Percentiles rank a stretch among this genome's conserved stretches.
Evolutionary conservation across 2,329 filamentous ascomycete genomes (phyloP).

Genomic region (Erysiphe pulchra): DNA sequence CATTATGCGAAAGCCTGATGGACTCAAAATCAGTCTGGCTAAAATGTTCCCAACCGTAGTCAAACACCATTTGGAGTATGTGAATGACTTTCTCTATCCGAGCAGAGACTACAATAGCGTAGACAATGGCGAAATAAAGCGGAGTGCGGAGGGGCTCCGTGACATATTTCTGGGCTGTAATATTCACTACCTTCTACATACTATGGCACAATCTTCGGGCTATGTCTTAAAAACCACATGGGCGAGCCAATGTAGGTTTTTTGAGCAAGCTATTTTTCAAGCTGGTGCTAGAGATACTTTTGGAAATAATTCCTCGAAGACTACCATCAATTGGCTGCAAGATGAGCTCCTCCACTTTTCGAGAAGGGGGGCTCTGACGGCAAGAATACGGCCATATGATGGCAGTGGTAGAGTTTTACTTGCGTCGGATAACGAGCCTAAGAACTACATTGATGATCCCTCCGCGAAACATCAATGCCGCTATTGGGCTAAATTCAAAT

Average conservation of each 20-base stretch:
- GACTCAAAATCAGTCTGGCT: background rate
- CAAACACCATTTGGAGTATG: background rate
- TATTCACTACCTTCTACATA: background rate
- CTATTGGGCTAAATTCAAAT: background rate
- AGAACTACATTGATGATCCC: background rate
- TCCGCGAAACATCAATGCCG: background rate
- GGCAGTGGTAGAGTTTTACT: background rate
- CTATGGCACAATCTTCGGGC: background rate
- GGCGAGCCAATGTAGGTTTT: background rate
- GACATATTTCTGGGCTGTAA: background rate
- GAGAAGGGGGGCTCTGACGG: background rate
- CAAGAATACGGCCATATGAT: background rate
- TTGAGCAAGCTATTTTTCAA: background rate
- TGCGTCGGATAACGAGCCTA: background rate
- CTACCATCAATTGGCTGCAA: background rate
- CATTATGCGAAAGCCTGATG: background rate
- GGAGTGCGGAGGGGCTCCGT: background rate
- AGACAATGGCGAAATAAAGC: background rate
- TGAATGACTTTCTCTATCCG: background rate
- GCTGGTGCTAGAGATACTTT: background rate
- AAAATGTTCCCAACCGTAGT: background rate
- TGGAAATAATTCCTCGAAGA: background rate
- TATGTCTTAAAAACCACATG: background rate
- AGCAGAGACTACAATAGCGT: background rate
- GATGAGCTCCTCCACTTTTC: background rate